A percentile compares a stretch with the other conserved stretches of the same genome.
Conservation (phyloP, 164 flowering plant species). For the Magnolia sinica region DNA sequence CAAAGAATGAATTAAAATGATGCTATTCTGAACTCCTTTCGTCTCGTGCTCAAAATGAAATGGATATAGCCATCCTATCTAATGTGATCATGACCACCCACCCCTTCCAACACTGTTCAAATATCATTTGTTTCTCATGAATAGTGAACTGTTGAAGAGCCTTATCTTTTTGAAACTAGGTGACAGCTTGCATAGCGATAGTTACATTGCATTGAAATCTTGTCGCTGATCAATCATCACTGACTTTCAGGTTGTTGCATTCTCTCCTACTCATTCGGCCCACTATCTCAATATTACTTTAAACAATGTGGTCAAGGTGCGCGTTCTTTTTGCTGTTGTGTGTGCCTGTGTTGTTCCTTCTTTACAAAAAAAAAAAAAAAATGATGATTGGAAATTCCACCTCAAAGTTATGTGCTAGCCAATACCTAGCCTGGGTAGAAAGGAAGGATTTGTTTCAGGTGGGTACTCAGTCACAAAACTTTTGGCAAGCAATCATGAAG, state of each 20-base stretch:
- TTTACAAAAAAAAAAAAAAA: no score
- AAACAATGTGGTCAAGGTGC: constrained; percentile 60
- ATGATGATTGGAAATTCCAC: no score
- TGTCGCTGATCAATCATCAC: background rate
- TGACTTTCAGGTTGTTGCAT: constrained; percentile 48
- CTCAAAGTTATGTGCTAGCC: background rate
- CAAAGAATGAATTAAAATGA: no score
- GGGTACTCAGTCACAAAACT: no score
- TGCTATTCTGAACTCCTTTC: no score
- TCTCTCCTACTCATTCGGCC: constrained; percentile 43
- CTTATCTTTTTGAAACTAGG: background rate
- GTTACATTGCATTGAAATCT: background rate
- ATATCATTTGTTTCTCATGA: background rate
- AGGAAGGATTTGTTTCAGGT: background rate
- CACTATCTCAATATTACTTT: constrained; percentile 58
- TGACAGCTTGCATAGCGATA: background rate
- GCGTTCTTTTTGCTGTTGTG: constrained; percentile 2
- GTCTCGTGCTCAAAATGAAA: no score
- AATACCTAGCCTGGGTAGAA: background rate
- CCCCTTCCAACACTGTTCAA: no score
- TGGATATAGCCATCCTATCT: no score
- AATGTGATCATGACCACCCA: no score
- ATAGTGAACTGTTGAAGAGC: background rate
- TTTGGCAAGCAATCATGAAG: no score
- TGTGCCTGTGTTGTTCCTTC: no score